phyloP scores from a whole-genome alignment of 2,329 filamentous ascomycete species.

The Fusarium guadeloupense region DNA sequence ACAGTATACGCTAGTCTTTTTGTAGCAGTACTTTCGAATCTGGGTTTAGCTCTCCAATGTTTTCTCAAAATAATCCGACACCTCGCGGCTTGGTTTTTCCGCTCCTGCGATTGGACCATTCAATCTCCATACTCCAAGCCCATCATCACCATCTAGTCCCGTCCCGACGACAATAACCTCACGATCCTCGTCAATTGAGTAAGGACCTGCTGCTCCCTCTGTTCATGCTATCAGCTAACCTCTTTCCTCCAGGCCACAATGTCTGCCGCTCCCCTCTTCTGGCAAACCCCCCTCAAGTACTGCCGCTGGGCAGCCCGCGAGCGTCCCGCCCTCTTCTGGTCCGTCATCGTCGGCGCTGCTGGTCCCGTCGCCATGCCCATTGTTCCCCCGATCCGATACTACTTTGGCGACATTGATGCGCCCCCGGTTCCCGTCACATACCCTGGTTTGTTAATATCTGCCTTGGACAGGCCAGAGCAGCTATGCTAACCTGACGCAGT shows the following conservation, averaged over 20 bases:
- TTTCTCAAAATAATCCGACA: conserved; percentile 39
- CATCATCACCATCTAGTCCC: conserved; percentile 40
- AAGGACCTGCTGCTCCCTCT: conserved; percentile 1
- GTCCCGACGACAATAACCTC: conserved; percentile 28
- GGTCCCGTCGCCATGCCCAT: conserved; percentile 77
- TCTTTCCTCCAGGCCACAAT: conserved; percentile 55
- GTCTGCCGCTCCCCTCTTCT: conserved; percentile 79
- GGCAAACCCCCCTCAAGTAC: conserved; percentile 83
- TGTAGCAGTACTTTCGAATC: conserved; percentile 2
- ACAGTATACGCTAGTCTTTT: conserved; percentile 19
- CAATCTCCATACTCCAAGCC: conserved; percentile 26
- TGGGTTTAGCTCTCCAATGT: conserved; percentile 9
- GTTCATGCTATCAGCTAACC: background rate
- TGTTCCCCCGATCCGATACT: conserved; percentile 77
- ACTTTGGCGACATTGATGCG: conserved; percentile 77
- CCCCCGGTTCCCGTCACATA: conserved; percentile 86
- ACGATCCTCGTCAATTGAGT: conserved; percentile 51
- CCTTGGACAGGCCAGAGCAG: background rate
- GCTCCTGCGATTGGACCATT: conserved; percentile 41
- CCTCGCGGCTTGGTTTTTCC: conserved; percentile 45
- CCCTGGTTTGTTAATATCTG: conserved; percentile 73
- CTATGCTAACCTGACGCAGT: conserved; percentile 52
- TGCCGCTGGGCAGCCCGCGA: conserved; percentile 87
- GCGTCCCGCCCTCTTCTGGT: conserved; percentile 92
- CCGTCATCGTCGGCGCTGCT: conserved; percentile 74